These are phyloP conservation scores for Vitis rupestris DNA, from an alignment of 164 flowering plant genomes.

Conservation along the genomic window DNA sequence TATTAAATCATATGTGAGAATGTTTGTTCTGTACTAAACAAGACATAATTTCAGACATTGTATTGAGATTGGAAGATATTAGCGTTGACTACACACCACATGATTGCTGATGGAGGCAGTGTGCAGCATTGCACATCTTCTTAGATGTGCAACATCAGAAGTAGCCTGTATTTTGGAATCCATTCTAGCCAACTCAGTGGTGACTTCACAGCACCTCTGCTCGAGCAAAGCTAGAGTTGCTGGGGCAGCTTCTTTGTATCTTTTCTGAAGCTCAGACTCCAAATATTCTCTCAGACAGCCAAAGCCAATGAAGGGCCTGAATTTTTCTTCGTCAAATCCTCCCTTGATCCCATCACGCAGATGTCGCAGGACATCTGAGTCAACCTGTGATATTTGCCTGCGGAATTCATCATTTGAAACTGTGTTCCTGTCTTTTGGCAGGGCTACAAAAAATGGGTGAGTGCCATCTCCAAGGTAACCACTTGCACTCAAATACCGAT, in stretches of 20 bases:
- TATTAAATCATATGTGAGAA: too few relatives aligned
- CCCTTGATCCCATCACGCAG: slow-evolving; percentile 82
- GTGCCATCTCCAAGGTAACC: slow-evolving; percentile 91
- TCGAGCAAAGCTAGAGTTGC: slow-evolving; percentile 95
- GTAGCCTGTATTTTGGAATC: slow-evolving; percentile 80
- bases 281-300: slow-evolving; percentile 70
- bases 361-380: slow-evolving; percentile 67
- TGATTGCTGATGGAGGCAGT: slow-evolving; percentile 83
- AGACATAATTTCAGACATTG: too few relatives aligned
- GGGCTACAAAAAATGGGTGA: slow-evolving; percentile 87
- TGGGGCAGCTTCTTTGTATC: slow-evolving; percentile 96
- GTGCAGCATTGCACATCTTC: slow-evolving; percentile 87
- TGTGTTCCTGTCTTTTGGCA: slow-evolving; percentile 81
- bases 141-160: slow-evolving; percentile 84
- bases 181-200: slow-evolving; percentile 52
- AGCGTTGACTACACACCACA: slow-evolving; percentile 46
- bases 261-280: slow-evolving; percentile 90
- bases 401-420: slow-evolving; percentile 94
- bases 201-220: slow-evolving; percentile 83
- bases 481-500: slow-evolving; percentile 90
- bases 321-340: slow-evolving; percentile 94
- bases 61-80: neutral
- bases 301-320: slow-evolving; percentile 76
- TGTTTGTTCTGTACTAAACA: too few relatives aligned
- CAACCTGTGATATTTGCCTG: slow-evolving; percentile 85